Conservation (phyloP, 257 asterid species). For the Scutellaria baicalensis region DNA sequence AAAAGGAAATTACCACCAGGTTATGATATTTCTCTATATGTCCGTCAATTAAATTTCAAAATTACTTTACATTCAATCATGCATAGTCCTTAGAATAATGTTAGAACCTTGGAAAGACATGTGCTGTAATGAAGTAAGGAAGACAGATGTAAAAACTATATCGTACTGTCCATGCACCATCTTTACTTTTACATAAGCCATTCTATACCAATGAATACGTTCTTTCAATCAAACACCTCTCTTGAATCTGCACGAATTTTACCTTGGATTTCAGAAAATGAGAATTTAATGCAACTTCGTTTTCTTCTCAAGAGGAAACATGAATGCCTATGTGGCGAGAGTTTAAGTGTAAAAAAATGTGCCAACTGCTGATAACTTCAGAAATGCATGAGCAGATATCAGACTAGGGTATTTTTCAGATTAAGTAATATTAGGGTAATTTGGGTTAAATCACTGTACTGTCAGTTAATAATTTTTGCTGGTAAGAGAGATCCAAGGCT, state of each 20-base stretch:
- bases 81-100: background rate
- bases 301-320: conserved; percentile 3
- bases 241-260: background rate
- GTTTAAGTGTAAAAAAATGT: background rate
- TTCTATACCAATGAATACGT: background rate
- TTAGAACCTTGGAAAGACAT: conserved; percentile 3
- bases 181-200: background rate
- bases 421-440: background rate
- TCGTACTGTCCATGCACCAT: background rate
- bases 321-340: background rate
- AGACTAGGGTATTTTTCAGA: background rate
- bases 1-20: conserved; percentile 72
- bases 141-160: background rate
- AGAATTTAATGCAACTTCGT: background rate
- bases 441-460: background rate
- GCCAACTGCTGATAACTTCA: background rate
- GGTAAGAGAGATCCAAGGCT: background rate
- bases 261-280: background rate
- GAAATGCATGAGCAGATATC: background rate
- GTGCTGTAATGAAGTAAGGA: conserved; percentile 1
- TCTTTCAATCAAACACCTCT: background rate
- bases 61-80: background rate
- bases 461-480: background rate
- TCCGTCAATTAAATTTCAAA: background rate
- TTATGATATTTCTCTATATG: conserved; percentile 17